Base-by-base conservation (phyloP, 306 rosid species). In the Phaseolus lunatus region DNA sequence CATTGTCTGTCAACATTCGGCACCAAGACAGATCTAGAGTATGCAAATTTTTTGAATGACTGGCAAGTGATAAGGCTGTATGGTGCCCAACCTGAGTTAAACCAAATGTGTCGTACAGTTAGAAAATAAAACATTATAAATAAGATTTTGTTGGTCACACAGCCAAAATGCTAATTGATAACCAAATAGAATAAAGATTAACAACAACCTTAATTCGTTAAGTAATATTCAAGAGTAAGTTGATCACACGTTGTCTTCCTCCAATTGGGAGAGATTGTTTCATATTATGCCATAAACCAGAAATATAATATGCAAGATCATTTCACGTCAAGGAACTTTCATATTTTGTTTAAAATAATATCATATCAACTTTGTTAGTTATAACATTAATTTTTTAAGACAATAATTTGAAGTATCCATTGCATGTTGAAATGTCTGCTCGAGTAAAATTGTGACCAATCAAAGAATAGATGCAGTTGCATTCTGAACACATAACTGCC, bases 11-110 rank as follows among this genome's bases (percentile, higher is more conserved):
- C 87, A 95, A 63, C 57, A 81, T 84, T 68, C 94, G 85, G 85
- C 99, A 92, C 92, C 92, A 95, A 37, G 99, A 92, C 31, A 95
- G 82, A 85, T 95, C 98, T 54, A 95, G 87, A 57, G 56, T 81
- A 79, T 86, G 87, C 92, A 95, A 83, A 58, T 70, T 86, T 74
- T 56, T 87, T n/a, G 87, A 82, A 67, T 56, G 56, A 49, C 22
- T 75, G 64, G 88, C 90, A 35, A 95, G 96, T 35, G 97, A 86
- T 50, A 83, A 22, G 13, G 91, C 72, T 23, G 98, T 92, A 77
- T 82, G 77, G 57, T 58, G 53, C 67, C 87, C 84, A 77, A 92
- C 99, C 98, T 95, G 89, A 45, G 83, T 73, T 63, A 76, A 61
- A 57, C 48, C 83, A 67, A 10, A 50, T 23, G 39, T 44, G 69